These are phyloP conservation scores for Lobosporangium transversale DNA, from an alignment of 192 early-diverging fungal species.

Conservation along the genomic window DNA sequence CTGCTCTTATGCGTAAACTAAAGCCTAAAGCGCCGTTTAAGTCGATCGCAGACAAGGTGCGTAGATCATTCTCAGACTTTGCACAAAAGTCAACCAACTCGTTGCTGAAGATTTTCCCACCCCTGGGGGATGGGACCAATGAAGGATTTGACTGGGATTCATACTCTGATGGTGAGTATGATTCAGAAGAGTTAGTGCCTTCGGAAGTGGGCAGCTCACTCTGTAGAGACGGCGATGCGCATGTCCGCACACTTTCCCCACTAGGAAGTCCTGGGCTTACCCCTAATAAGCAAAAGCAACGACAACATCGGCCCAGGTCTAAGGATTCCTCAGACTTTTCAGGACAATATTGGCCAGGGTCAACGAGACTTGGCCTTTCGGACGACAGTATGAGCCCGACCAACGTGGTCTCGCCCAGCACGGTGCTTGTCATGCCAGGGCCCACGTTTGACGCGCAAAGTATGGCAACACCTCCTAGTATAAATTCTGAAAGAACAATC, in stretches of 20 bases:
- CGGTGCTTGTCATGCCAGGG: neutral
- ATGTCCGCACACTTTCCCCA: conserved; percentile 11
- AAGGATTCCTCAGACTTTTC: conserved; percentile 17
- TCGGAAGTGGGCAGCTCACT: conserved; percentile 22
- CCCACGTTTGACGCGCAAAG: neutral
- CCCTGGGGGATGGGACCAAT: conserved; percentile 46
- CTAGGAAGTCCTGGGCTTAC: conserved; percentile 17
- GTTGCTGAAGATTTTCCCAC: conserved; percentile 36
- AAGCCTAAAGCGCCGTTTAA: conserved; percentile 46
- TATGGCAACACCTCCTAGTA: conserved; percentile 20
- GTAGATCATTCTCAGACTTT: conserved; percentile 35
- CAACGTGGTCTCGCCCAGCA: conserved; percentile 10
- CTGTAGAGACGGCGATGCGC: conserved; percentile 12
- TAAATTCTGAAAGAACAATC: conserved; percentile 15
- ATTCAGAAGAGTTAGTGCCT: conserved; percentile 20
- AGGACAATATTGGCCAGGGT: conserved; percentile 49
- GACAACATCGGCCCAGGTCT: conserved; percentile 31
- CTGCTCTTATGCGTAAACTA: conserved; percentile 22
- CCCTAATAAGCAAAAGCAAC: neutral
- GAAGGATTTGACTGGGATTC: conserved; percentile 44
- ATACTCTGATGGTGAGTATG: conserved; percentile 38
- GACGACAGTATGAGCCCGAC: conserved; percentile 33
- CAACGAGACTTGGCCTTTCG: conserved; percentile 9
- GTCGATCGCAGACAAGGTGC: conserved; percentile 36
- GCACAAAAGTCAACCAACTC: conserved; percentile 22